Percentiles rank a stretch among this genome's conserved stretches.
phyloP scores from a whole-genome alignment of 768 basidiomycete species.

The Suillus americanus region DNA sequence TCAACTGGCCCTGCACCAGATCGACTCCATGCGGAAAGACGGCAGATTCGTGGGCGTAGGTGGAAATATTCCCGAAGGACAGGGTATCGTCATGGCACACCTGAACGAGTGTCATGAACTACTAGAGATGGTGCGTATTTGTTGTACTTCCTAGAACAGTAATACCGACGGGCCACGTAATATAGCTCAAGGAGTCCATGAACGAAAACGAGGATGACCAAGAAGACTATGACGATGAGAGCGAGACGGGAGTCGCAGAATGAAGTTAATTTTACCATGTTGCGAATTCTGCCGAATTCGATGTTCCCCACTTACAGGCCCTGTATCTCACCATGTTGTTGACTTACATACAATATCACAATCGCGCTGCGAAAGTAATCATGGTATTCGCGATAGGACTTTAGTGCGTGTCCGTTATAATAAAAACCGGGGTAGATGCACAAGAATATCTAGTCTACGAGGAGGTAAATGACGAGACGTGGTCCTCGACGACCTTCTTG shows the following conservation, averaged over 20 bases:
- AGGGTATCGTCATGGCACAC: conserved; percentile 95
- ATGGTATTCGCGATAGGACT: conserved; percentile 26
- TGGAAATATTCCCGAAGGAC: conserved; percentile 91
- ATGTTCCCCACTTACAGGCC: conserved; percentile 4
- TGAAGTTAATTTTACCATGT: background rate
- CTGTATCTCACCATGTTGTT: background rate
- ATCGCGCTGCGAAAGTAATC: conserved; percentile 26
- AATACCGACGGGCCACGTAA: background rate
- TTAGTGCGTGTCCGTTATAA: background rate
- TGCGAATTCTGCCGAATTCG: background rate
- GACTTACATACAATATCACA: conserved; percentile 4
- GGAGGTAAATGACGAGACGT: conserved; percentile 77
- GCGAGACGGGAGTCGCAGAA: conserved; percentile 9
- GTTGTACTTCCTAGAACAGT: background rate
- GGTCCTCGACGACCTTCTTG: conserved; percentile 92
- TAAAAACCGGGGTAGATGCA: background rate
- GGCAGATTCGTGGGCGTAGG: conserved; percentile 91
- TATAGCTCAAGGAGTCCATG: conserved; percentile 80
- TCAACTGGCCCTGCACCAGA: conserved; percentile 92
- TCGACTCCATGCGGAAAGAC: conserved; percentile 89
- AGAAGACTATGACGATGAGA: conserved; percentile 32
- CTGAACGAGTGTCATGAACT: conserved; percentile 95
- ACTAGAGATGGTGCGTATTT: conserved; percentile 77
- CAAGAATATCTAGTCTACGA: conserved; percentile 12
- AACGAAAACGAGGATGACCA: conserved; percentile 67